phyloP scores from a whole-genome alignment of 805 yeast genomes.

The Sugiyamaella lignohabitans region DNA sequence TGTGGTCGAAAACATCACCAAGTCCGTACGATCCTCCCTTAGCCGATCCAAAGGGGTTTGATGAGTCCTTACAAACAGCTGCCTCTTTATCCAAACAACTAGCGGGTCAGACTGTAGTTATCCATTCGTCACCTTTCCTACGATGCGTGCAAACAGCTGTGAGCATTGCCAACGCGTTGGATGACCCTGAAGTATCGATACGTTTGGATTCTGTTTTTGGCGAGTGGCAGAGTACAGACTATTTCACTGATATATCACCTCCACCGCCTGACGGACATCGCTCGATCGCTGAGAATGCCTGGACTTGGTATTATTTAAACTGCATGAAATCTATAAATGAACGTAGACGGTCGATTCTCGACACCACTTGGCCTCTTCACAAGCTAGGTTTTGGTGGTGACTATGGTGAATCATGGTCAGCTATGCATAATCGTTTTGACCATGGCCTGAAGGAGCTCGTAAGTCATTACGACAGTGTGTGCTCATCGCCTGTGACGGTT shows the following conservation, averaged over 20 bases:
- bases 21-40: conserved; percentile 37
- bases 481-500: conserved; percentile 13
- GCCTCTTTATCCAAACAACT: conserved; percentile 10
- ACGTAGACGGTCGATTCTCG: conserved; percentile 17
- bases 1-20: conserved; percentile 30
- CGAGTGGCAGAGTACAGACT: conserved; percentile 36
- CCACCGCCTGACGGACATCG: conserved; percentile 34
- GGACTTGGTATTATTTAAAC: conserved; percentile 17
- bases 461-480: conserved; percentile 17
- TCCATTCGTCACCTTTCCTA: conserved; percentile 33
- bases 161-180: conserved; percentile 22
- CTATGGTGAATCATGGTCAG: conserved; percentile 34
- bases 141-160: conserved; percentile 35
- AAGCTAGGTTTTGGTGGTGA: conserved; percentile 28
- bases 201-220: conserved; percentile 32
- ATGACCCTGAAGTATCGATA: conserved; percentile 1
- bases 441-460: conserved; percentile 25
- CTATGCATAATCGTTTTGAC: conserved; percentile 31
- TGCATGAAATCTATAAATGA: conserved; percentile 5
- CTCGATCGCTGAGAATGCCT: conserved; percentile 24
- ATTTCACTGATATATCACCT: conserved; percentile 29
- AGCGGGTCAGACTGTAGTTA: conserved; percentile 10
- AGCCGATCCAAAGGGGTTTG: conserved; percentile 24
- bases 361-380: conserved; percentile 23
- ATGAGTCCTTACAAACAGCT: conserved; percentile 28